Conservation (phyloP, 306 rosid genomes). For the Inga laurina region DNA sequence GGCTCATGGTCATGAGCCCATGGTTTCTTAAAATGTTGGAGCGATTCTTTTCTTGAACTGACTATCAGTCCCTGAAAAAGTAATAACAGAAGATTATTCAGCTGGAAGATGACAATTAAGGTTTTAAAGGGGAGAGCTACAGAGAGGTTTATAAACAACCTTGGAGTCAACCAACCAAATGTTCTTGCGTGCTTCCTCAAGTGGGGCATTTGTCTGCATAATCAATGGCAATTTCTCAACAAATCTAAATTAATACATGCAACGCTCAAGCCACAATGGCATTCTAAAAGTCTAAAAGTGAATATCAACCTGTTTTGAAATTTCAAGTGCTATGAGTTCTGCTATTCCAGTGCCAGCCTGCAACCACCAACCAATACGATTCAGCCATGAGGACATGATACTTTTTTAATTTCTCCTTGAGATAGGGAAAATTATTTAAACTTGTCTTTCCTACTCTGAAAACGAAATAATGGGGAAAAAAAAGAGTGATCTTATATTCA, state of each 20-base stretch:
- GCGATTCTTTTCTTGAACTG: conserved; percentile 80
- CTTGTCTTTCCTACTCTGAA: conserved; percentile 1
- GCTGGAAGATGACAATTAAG: conserved; percentile 18
- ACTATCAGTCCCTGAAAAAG: conserved; percentile 81
- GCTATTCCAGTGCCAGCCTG: conserved; percentile 99
- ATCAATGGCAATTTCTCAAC: conserved; percentile 27
- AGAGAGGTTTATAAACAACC: conserved; percentile 46
- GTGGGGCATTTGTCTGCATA: conserved; percentile 73
- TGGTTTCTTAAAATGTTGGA: conserved; percentile 93
- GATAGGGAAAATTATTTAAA: neutral
- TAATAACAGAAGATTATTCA: conserved; percentile 25
- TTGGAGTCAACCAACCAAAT: conserved; percentile 95
- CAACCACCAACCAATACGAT: conserved; percentile 42
- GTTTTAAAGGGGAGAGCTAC: conserved; percentile 10
- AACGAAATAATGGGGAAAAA: neutral
- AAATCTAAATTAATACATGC: conserved; percentile 1
- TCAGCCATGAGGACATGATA: conserved; percentile 30
- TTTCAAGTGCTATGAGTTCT: conserved; percentile 92
- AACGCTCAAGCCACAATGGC: conserved; percentile 14
- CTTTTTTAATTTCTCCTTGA: neutral
- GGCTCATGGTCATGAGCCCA: conserved; percentile 96
- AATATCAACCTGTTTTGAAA: conserved; percentile 74
- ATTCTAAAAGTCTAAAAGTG: neutral
- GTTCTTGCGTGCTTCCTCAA: conserved; percentile 81
- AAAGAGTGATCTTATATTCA: conserved; percentile 1